Conservation (phyloP, 2,329 filamentous ascomycete genomes). For the Ascochyta fabae region DNA sequence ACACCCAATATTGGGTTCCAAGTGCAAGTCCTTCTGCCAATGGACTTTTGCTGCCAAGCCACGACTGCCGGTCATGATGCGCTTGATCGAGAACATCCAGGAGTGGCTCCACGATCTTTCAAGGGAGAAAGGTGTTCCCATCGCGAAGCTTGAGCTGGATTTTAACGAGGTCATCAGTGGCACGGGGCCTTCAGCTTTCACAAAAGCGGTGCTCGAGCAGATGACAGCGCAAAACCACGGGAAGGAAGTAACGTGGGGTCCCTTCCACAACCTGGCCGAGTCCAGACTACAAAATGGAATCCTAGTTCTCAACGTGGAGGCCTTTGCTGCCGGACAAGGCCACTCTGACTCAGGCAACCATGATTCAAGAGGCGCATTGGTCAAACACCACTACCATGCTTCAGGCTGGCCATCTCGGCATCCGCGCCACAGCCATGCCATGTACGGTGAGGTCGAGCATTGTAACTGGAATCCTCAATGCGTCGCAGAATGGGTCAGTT, state of each 20-base stretch:
- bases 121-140: constrained; percentile 62
- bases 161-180: constrained; percentile 76
- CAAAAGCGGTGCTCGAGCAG: constrained; percentile 67
- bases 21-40: constrained; percentile 74
- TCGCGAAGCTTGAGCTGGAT: constrained; percentile 68
- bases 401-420: constrained; percentile 73
- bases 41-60: constrained; percentile 78
- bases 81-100: constrained; percentile 72
- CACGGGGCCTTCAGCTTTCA: constrained; percentile 76
- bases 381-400: constrained; percentile 78
- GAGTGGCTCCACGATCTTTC: constrained; percentile 68
- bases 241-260: constrained; percentile 63
- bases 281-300: constrained; percentile 69
- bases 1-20: constrained; percentile 70
- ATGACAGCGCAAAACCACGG: constrained; percentile 61
- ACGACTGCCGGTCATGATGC: constrained; percentile 70
- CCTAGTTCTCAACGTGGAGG: constrained; percentile 72
- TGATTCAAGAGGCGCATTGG: constrained; percentile 68
- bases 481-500: constrained; percentile 63
- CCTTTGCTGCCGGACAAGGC: constrained; percentile 74
- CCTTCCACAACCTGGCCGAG: constrained; percentile 70
- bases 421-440: constrained; percentile 70
- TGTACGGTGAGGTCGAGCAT: constrained; percentile 72
- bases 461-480: constrained; percentile 74
- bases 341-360: constrained; percentile 77